phyloP scores from a whole-genome alignment of 78 protist species.

The Dictyostelium discoideum region DNA sequence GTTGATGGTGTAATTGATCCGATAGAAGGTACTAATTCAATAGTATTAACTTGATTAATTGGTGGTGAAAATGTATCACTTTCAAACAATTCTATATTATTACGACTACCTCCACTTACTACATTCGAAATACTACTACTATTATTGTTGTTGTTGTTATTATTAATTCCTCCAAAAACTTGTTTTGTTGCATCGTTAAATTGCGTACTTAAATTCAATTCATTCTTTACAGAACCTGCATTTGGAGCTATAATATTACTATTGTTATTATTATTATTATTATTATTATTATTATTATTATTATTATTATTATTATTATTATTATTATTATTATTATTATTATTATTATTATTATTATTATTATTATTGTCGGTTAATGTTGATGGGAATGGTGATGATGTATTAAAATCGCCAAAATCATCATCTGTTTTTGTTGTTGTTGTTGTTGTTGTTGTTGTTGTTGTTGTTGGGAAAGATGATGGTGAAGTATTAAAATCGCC shows the following conservation, averaged over 20 bases:
- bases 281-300: background rate
- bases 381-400: slow-evolving; percentile 7
- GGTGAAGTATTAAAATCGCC: slow-evolving; percentile 6
- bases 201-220: slow-evolving; percentile 43
- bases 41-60: slow-evolving; percentile 19
- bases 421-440: background rate
- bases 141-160: background rate
- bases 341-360: background rate
- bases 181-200: slow-evolving; percentile 14
- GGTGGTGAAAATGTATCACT: slow-evolving; percentile 23
- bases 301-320: background rate
- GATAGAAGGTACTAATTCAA: slow-evolving; percentile 20
- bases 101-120: background rate
- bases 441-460: background rate
- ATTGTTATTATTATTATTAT: background rate
- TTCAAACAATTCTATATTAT: background rate
- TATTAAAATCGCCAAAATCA: slow-evolving; percentile 25
- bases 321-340: background rate
- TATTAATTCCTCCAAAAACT: background rate
- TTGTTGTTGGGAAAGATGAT: background rate
- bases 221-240: background rate
- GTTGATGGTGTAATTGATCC: slow-evolving; percentile 24
- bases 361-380: background rate
- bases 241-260: background rate
- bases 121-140: background rate